A percentile compares a stretch with the other conserved stretches of the same genome.
Conservation (phyloP, 1,139 yeast genomes). For the Yamadazyma diddensiae region DNA sequence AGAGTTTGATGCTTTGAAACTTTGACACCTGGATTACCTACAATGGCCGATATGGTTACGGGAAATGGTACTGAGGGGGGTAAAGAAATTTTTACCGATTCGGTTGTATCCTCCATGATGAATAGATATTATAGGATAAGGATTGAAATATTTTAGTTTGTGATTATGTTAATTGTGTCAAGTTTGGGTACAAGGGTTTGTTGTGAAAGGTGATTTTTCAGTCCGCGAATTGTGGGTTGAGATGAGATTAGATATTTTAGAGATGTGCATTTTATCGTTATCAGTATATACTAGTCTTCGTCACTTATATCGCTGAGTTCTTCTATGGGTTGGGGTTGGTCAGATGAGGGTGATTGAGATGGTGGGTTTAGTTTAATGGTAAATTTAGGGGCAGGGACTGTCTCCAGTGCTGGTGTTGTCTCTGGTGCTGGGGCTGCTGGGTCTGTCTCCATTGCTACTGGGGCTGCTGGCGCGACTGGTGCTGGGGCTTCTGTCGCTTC, state of each 20-base stretch:
- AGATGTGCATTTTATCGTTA: too few species aligned
- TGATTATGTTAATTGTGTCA: too few species aligned
- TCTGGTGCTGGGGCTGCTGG: neutral
- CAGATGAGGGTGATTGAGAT: neutral
- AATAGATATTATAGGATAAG: too few species aligned
- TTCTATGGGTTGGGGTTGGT: conserved; percentile 1
- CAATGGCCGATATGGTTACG: conserved; percentile 56
- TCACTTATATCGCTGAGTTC: conserved; percentile 11
- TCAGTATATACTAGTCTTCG: conserved; percentile 7
- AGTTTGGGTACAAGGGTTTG: too few species aligned
- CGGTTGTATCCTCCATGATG: too few species aligned
- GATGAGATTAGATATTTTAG: too few species aligned
- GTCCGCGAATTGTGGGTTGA: neutral
- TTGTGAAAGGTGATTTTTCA: too few species aligned
- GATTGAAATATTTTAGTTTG: too few species aligned
- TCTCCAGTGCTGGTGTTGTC: neutral
- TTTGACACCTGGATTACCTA: conserved; percentile 42
- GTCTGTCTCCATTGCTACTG: neutral
- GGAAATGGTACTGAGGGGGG: conserved; percentile 69
- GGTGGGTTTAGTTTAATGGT: neutral
- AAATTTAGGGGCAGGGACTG: neutral
- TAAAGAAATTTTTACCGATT: conserved; percentile 25
- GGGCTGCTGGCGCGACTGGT: too few species aligned
- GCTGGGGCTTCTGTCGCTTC: too few species aligned
- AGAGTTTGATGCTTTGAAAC: conserved; percentile 55